Evolutionary conservation across 768 basidiomycete genomes (phyloP), one percentile per base, ranked within the genome.

Genomic region (Paxillus involutus): DNA sequence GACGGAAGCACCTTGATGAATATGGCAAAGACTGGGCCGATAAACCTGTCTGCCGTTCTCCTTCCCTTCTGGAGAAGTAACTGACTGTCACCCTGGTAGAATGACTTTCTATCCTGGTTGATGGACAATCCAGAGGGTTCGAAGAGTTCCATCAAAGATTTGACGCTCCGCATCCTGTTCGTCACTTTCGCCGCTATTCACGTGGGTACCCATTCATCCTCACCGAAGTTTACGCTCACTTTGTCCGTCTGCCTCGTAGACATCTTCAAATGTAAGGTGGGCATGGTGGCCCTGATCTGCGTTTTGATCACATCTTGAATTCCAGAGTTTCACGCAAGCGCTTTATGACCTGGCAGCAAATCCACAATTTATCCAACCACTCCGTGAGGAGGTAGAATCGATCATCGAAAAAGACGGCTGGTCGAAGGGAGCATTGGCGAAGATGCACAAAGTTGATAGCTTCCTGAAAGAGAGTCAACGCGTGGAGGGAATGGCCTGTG

Each of bases 381-480:
- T 80, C 4, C 70, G 77, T 0, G 66, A 73, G 39, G 78, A 80
- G 55, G 63, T 73, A 12, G 72, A 75, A 30, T 35, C 44, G 0
- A 61, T 70, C 16, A 30, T 74, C 14, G 1, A 39, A 61, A 8
- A 26, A 3, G 65, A 75, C 0, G 72, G 63, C 24, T 75, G 69
- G 65, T 58, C 59, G 1, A 71, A 70, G 43, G 47, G 36, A 0
- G 58, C 62, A 5, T 21, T 75, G 21, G 55, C 33, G 14, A 67
- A 69, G 35, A 66, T 74, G 65, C 67, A 57, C 58, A 72, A 71
- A 53, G 44, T 77, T 6, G 76, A 78, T 49, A 78, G 73, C 51
- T 77, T 79, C 46, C 40, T 78, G 40, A 73, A 67, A 49, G 76
- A 75, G 44, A 61, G 64, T 3, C 64, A 71, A 41, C 67, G 74